Evolutionary conservation across 768 basidiomycete species (phyloP).

Genomic region (Rhodotorula diobovata): DNA sequence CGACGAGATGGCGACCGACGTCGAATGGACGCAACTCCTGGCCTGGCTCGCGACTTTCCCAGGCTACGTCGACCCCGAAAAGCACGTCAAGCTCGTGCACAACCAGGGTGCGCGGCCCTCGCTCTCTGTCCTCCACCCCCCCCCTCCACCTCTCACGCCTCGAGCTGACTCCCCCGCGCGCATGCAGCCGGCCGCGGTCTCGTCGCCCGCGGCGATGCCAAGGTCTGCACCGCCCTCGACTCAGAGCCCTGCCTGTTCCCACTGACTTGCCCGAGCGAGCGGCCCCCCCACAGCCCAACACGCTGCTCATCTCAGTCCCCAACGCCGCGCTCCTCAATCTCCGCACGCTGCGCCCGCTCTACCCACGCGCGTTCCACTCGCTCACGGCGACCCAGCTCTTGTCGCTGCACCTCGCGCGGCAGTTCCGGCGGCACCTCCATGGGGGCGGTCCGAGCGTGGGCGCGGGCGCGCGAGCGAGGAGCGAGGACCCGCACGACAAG

Average conservation of each 20-base stretch:
- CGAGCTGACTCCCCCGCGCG: neutral
- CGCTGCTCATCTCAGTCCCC: constrained; percentile 66
- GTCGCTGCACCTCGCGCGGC: constrained; percentile 70
- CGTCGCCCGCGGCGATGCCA: constrained; percentile 15
- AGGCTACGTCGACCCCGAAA: neutral
- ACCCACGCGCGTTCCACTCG: constrained; percentile 50
- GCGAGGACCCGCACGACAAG: neutral
- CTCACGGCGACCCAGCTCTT: constrained; percentile 67
- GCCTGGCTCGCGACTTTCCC: constrained; percentile 14
- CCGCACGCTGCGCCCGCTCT: constrained; percentile 61
- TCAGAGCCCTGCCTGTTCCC: too few species aligned
- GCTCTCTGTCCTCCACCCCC: too few species aligned
- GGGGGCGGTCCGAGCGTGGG: neutral
- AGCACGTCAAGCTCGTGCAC: constrained; percentile 19
- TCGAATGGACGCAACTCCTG: constrained; percentile 10
- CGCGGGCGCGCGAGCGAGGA: neutral
- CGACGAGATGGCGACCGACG: neutral
- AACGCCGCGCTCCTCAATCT: constrained; percentile 66
- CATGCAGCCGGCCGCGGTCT: constrained; percentile 33
- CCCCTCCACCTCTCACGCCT: too few species aligned
- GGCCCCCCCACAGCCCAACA: constrained; percentile 50
- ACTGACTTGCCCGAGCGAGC: neutral
- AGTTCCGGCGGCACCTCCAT: constrained; percentile 43
- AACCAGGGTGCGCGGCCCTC: constrained; percentile 18
- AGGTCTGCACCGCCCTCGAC: constrained; percentile 11